Conservation (phyloP, 2,329 filamentous ascomycete genomes). For the Mariannaea sp. region DNA sequence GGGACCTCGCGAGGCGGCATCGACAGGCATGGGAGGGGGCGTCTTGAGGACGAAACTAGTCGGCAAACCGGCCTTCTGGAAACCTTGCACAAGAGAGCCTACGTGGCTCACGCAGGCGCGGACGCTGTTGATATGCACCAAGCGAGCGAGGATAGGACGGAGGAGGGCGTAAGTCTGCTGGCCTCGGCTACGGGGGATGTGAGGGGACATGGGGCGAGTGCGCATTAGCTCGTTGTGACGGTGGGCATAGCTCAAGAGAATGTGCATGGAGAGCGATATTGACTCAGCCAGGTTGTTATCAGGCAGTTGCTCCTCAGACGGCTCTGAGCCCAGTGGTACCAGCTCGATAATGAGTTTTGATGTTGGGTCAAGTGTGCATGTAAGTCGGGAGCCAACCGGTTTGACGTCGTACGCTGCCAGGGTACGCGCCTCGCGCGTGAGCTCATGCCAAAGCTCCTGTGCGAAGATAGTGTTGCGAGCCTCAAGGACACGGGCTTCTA, state of each 20-base stretch:
- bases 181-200: conserved; percentile 45
- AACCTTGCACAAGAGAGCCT: conserved; percentile 48
- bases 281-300: conserved; percentile 64
- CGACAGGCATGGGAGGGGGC: conserved; percentile 38
- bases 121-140: conserved; percentile 51
- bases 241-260: conserved; percentile 81
- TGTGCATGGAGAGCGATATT: conserved; percentile 69
- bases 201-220: conserved; percentile 58
- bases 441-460: conserved; percentile 88
- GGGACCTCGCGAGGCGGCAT: conserved; percentile 35
- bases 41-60: conserved; percentile 51
- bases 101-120: conserved; percentile 48
- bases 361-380: conserved; percentile 57
- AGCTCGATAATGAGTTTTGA: conserved; percentile 70
- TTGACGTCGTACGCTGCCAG: conserved; percentile 73
- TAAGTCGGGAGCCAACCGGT: conserved; percentile 62
- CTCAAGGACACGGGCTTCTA: conserved; percentile 72
- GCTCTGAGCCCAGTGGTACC: conserved; percentile 58
- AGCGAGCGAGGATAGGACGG: conserved; percentile 56
- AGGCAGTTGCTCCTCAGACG: conserved; percentile 40
- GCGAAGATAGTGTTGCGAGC: conserved; percentile 80
- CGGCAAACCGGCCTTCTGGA: conserved; percentile 53
- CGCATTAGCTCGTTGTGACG: conserved; percentile 73
- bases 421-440: conserved; percentile 78
- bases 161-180: conserved; percentile 55